Base-by-base conservation (phyloP, 2,329 filamentous ascomycete species). In the Plectosphaerella sp. region DNA sequence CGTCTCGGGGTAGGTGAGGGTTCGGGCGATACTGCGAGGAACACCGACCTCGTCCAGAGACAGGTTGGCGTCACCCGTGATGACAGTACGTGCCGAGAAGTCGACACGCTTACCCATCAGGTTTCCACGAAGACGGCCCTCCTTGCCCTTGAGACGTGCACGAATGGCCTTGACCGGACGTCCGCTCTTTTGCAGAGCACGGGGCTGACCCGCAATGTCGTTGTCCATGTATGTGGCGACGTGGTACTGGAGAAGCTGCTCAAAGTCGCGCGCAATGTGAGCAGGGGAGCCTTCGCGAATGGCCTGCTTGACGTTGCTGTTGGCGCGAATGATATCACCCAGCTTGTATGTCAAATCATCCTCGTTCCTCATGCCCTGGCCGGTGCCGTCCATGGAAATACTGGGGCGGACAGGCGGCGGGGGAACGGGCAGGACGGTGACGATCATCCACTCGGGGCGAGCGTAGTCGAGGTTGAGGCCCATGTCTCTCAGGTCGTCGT, bases 201-300 rank as follows among this genome's bases (percentile, higher is more conserved):
- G 91, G 3, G 94, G 94, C 62, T 95, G 87, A 48, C 93, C 92
- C 57, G 95, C 94, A 71, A 97, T 97, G 68, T 99, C 93, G 64
- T 99, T 99, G 72, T 99, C 94, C 95, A 99, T 99, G 72, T 97
- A 96, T 1, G 95, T 99, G 43, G 95, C 95, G 54, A 99, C 92
- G 65, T 99, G 95, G 66, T 96, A 99, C 67, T 99, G 95, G 37
- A 99, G 77, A 33, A 99, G 76, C 57, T 87, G 85, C 70, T 96
- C 91, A 54, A 97, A 97, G 63, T 99, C 94, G 54, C 86, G 83
- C 15, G 91, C 84, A 59, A 97, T 91, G 71, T 99, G 94, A 58
- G 89, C 86, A 1, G 94, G 91, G 4, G 92, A 92, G 52, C 94
- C 94, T 69, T 97, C 91, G 54, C 89, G 84, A 63, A 96, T 90